Percentiles rank a stretch among this genome's conserved stretches.
Evolutionary conservation across 1,284 basidiomycete genomes (phyloP).

Genomic region (Ceratobasidium sp.): DNA sequence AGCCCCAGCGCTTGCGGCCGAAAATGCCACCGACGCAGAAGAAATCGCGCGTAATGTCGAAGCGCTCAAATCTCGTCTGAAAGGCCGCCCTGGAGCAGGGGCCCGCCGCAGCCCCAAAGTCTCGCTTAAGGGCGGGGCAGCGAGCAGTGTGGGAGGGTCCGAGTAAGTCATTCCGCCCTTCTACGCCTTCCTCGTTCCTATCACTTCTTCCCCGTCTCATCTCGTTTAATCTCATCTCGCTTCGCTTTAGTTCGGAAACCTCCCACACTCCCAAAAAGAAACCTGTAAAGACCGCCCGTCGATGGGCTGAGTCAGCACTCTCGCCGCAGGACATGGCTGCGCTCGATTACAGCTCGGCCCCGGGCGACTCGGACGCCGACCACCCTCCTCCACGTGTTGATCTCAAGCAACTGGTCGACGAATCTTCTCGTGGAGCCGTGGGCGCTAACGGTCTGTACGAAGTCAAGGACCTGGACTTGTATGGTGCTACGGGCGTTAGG

Average conservation of each 20-base stretch:
- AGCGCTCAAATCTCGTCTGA: constrained; percentile 85
- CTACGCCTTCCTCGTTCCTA: constrained; percentile 7
- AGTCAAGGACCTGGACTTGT: constrained; percentile 92
- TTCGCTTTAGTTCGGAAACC: constrained; percentile 69
- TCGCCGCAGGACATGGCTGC: constrained; percentile 86
- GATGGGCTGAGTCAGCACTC: constrained; percentile 86
- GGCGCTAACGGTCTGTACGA: constrained; percentile 91
- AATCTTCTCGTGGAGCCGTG: constrained; percentile 82
- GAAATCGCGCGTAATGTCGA: constrained; percentile 94
- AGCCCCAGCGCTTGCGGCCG: constrained; percentile 71
- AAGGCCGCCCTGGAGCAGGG: constrained; percentile 68
- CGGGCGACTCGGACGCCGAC: constrained; percentile 57
- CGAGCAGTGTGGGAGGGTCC: constrained; percentile 71
- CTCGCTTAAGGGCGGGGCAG: constrained; percentile 58
- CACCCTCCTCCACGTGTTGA: constrained; percentile 63
- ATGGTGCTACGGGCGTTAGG: constrained; percentile 54
- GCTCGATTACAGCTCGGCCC: constrained; percentile 83
- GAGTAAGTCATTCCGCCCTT: constrained; percentile 65
- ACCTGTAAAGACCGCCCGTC: constrained; percentile 84
- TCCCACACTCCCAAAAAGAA: constrained; percentile 68
- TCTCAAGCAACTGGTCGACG: constrained; percentile 77
- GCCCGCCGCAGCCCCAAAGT: constrained; percentile 66
- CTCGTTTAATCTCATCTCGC: constrained; percentile 43
- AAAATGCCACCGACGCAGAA: constrained; percentile 79
- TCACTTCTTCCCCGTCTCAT: constrained; percentile 52